A percentile compares a stretch with the other conserved stretches of the same genome.
These are phyloP conservation scores for Neurospora sp. DNA, from an alignment of 495 filamentous ascomycete species.

Conservation along the genomic window DNA sequence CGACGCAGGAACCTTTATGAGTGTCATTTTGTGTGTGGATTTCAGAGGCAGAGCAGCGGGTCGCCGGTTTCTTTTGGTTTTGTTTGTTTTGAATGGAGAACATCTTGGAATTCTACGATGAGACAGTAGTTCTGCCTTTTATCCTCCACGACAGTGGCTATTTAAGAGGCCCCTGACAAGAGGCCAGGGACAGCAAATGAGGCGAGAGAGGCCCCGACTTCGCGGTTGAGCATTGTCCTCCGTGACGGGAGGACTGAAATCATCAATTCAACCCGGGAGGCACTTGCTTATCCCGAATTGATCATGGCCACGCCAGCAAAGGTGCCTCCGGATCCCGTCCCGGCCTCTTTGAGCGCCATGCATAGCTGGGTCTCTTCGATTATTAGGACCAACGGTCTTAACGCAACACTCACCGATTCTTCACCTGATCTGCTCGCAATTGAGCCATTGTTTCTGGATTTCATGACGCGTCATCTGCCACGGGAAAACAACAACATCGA, in stretches of 20 bases:
- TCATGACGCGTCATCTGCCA: neutral
- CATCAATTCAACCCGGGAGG: neutral
- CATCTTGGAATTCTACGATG: neutral
- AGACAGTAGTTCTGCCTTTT: neutral
- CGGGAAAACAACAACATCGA: neutral
- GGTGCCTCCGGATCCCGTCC: neutral
- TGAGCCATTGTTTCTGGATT: neutral
- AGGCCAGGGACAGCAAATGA: neutral
- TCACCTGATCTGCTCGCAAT: neutral
- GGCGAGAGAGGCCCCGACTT: neutral
- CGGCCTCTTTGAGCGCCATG: neutral
- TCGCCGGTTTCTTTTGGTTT: neutral
- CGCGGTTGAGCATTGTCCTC: neutral
- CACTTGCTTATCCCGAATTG: neutral
- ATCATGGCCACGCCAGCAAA: neutral
- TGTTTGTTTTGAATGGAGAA: neutral
- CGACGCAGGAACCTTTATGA: neutral
- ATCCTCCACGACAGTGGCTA: neutral
- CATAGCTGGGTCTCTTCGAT: neutral
- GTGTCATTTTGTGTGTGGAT: slow-evolving; percentile 1
- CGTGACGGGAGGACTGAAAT: neutral
- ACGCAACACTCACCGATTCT: neutral
- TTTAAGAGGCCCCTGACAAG: neutral
- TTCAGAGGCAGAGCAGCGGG: neutral
- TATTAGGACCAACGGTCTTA: neutral